Evolutionary conservation across 257 asterid species (phyloP), one percentile per base, ranked within the genome.

Genomic region (Coffea canephora): DNA sequence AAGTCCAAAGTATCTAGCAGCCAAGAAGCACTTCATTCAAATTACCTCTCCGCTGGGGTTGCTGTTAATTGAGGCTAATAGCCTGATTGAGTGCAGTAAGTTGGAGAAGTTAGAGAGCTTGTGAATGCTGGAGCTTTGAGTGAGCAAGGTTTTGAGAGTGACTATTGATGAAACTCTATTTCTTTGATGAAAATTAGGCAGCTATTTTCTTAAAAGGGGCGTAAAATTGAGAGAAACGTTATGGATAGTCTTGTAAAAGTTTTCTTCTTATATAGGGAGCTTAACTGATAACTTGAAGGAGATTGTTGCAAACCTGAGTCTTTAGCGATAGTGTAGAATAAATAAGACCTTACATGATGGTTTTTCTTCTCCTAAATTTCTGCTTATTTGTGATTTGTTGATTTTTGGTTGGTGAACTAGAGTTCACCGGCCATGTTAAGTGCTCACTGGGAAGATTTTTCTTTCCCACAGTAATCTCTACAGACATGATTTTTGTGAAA

Each of bases 1-100:
- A 91, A 87, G 79, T 69, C 89, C 77, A 89, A 86, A 79, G 85
- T 81, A 69, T 69, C 95, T 8, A 86, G 76, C 83, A 85, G 74
- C 82, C 91, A 81, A 70, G 96, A 90, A 73, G 78, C 90, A 4
- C 69, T 87, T 78, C 91, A 87, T 73, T 84, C 91, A 1, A 88
- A 76, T 79, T 88, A 68, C 79, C 88, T 86, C 72, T 81, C 94
- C 67, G 83, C 93, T 48, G 87, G 87, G 70, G 94, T 90, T 19
- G 94, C 94, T 13, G 90, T 88, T 77, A 89, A 85, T 78, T 89
- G 84, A 90, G 70, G 64, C 48, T 18, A 50, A 54, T 31, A 57
- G 31, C 55, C 67, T 21, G n/a, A 43, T 36, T 6, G 48, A 71
- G 39, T 27, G 12, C 16, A 36, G 78, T 57, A 45, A 19, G 55